Base-by-base conservation (phyloP, 1,139 yeast genomes). In the Schizosaccharomyces versatilis region DNA sequence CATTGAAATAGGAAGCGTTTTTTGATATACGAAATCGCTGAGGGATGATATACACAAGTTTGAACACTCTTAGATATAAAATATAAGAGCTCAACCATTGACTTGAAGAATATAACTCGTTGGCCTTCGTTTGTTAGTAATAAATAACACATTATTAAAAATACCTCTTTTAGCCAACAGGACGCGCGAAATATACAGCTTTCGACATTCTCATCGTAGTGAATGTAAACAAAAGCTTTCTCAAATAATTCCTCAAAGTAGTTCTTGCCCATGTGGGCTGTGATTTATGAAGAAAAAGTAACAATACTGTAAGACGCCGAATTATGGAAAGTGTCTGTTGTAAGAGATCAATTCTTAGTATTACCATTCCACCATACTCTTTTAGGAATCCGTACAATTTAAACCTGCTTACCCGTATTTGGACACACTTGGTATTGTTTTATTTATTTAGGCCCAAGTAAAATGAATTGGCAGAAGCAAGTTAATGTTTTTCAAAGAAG, bases 231-330 rank as follows among this genome's bases (percentile, higher is more conserved):
- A 36, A 44, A 44, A 24, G 49, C 49, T 19, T 24, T 24, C 9
- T 44, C 49, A 44, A 44, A 44, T 24, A 44, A n/a, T 17, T 10
- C n/a, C 14, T 44, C 49, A 32, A 44, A 44, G n/a, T 44, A 44
- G 6, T 44, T 36, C 10, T 44, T 36, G 49, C 38, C 19, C 49
- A 44, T 44, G 14, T 32, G 49, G 32, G 32, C 32, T 24, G 32
- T 24, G 32, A 3, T 24, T 24, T 24, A n/a, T 24, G 32, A 24
- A 24, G 32, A 24, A 24, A 24, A 24, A 24, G 32, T 24, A 24
- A 24, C 32, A 24, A 24, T 3, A 24, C 5, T 24, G 32, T 24
- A 24, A 5, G 32, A 24, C 5, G 32, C 32, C 32, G 32, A 24
- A 24, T 24, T 24, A 24, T 5, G 32, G 32, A 24, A 3, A 3